Conservation (phyloP, 1,139 yeast genomes). For the Taphrina communis region DNA sequence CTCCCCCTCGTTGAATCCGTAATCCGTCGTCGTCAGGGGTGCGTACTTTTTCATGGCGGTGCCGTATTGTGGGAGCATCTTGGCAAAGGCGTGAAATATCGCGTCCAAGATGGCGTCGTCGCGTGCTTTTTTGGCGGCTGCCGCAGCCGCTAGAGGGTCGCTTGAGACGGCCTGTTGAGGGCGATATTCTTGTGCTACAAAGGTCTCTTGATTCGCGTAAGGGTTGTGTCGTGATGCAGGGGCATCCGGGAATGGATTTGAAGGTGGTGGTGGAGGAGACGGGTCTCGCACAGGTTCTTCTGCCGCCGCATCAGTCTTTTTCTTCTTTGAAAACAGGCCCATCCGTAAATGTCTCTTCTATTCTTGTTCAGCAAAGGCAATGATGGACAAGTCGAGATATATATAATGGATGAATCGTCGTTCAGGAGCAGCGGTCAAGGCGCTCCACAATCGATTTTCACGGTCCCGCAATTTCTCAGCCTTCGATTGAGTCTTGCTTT, state of each 20-base stretch:
- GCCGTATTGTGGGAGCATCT: conserved; percentile 35
- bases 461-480: not conserved
- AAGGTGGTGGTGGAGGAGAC: conserved; percentile 13
- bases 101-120: conserved; percentile 35
- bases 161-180: not conserved
- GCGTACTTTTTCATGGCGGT: conserved; percentile 29
- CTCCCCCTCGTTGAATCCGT: conserved; percentile 38
- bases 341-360: not conserved
- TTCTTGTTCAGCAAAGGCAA: not conserved
- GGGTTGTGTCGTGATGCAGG: conserved; percentile 16
- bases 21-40: conserved; percentile 33
- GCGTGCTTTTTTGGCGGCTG: conserved; percentile 20
- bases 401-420: too few species aligned
- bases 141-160: conserved; percentile 36
- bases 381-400: too few species aligned
- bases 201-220: conserved; percentile 12
- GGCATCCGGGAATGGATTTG: conserved; percentile 16
- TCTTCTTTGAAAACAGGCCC: conserved; percentile 36
- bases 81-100: conserved; percentile 33
- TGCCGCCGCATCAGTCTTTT: conserved; percentile 17
- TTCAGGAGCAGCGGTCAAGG: too few species aligned
- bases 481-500: too few species aligned
- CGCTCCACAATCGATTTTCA: not conserved
- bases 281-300: conserved; percentile 4
- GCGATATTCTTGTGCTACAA: conserved; percentile 16